A percentile compares a stretch with the other conserved stretches of the same genome.
Conservation (phyloP, 1,139 yeast species). For the Sugiyamaella novakii region DNA sequence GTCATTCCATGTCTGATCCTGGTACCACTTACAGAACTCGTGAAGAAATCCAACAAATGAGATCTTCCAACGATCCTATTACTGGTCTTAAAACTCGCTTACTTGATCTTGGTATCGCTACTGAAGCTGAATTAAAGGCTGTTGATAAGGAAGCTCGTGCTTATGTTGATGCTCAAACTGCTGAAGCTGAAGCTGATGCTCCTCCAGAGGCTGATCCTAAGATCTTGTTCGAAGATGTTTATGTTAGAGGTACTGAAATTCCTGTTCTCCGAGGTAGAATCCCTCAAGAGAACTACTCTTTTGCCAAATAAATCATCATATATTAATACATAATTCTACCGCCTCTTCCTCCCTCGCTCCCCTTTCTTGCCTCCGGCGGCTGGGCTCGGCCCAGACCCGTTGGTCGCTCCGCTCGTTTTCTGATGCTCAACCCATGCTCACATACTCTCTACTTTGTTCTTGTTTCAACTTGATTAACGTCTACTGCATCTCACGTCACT, state of each 20-base stretch:
- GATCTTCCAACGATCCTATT: conserved; percentile 97
- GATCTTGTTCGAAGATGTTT: conserved; percentile 93
- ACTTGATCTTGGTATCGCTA: conserved; percentile 78
- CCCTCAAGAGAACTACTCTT: conserved; percentile 66
- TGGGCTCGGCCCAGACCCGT: conserved; percentile 9
- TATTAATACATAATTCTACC: conserved; percentile 5
- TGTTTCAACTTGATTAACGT: too few relatives aligned
- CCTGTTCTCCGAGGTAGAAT: conserved; percentile 96
- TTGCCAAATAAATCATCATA: conserved; percentile 27
- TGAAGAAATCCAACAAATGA: conserved; percentile 99
- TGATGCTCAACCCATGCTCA: too few relatives aligned
- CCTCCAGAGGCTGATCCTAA: conserved; percentile 96
- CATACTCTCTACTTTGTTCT: too few relatives aligned
- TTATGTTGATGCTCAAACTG: conserved; percentile 91
- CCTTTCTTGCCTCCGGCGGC: conserved; percentile 18
- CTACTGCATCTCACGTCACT: too few relatives aligned
- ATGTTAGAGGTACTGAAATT: conserved; percentile 91
- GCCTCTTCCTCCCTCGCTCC: not conserved
- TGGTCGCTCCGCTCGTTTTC: conserved; percentile 15
- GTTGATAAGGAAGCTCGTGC: conserved; percentile 96
- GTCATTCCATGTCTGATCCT: conserved; percentile 99
- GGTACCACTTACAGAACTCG: conserved; percentile 99
- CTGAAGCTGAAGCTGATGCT: conserved; percentile 89
- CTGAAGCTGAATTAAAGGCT: conserved; percentile 91
- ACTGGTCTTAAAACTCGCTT: conserved; percentile 90